These are phyloP conservation scores for Pontederia crassipes DNA, from an alignment of 176 grass and related monocot species.

Conservation along the genomic window DNA sequence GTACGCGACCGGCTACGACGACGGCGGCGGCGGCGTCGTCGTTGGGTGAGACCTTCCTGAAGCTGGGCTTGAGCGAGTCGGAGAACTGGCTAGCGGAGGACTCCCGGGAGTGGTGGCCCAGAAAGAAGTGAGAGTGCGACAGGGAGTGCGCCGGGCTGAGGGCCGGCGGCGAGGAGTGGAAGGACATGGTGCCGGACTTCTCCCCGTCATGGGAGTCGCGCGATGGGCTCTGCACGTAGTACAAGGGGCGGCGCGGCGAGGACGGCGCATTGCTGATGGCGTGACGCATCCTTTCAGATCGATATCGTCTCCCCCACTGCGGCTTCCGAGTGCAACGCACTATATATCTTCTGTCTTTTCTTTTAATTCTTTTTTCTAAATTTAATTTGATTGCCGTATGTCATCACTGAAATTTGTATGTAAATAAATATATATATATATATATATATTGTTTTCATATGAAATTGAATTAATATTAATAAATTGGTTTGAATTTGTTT, in stretches of 20 bases:
- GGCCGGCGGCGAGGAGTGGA: slow-evolving; percentile 60
- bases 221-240: slow-evolving; percentile 93
- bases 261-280: slow-evolving; percentile 73
- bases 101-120: slow-evolving; percentile 45
- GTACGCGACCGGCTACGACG: not conserved
- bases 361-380: too few relatives aligned
- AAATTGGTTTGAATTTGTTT: too few relatives aligned
- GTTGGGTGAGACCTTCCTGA: slow-evolving; percentile 20
- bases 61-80: slow-evolving; percentile 7
- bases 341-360: not conserved
- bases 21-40: slow-evolving; percentile 9
- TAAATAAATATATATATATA: too few relatives aligned
- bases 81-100: slow-evolving; percentile 76
- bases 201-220: slow-evolving; percentile 56
- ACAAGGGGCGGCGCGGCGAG: slow-evolving; percentile 45
- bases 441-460: too few relatives aligned
- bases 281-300: slow-evolving; percentile 50
- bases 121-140: slow-evolving; percentile 62
- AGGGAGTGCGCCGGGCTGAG: slow-evolving; percentile 68
- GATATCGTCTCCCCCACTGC: not conserved
- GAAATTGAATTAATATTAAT: too few relatives aligned
- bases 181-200: slow-evolving; percentile 54
- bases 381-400: too few relatives aligned
- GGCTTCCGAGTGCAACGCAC: not conserved
- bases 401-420: too few relatives aligned